Evolutionary conservation across 768 basidiomycete genomes (phyloP).

Genomic region (Naganishia vishniacii): DNA sequence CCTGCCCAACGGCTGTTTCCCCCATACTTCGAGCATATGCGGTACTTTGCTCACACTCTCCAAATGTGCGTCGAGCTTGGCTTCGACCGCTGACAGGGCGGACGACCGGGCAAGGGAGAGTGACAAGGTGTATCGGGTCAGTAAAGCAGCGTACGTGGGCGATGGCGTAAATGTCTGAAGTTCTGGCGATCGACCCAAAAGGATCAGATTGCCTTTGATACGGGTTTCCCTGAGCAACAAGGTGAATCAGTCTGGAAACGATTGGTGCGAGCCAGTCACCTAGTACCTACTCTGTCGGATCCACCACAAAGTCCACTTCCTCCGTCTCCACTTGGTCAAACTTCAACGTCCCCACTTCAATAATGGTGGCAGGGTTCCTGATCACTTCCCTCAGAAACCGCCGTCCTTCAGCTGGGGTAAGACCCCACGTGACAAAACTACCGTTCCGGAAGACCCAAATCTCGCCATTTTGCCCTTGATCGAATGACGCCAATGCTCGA

Average conservation of each 20-base stretch:
- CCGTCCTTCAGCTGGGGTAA: constrained; percentile 67
- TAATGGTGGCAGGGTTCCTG: constrained; percentile 54
- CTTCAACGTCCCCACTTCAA: constrained; percentile 61
- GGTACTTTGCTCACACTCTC: constrained; percentile 76
- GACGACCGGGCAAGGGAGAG: constrained; percentile 87
- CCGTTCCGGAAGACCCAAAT: constrained; percentile 84
- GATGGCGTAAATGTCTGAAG: constrained; percentile 55
- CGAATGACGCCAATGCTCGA: constrained; percentile 30
- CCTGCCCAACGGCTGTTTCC: constrained; percentile 74
- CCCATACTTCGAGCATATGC: constrained; percentile 66
- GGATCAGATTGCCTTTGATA: constrained; percentile 84
- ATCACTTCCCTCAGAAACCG: constrained; percentile 62
- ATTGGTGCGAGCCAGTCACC: neutral
- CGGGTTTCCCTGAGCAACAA: constrained; percentile 62
- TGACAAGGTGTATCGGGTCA: constrained; percentile 85
- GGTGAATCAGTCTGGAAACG: neutral
- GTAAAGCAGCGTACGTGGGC: constrained; percentile 61
- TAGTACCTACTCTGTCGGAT: constrained; percentile 70
- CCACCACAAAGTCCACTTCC: constrained; percentile 86
- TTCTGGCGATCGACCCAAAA: constrained; percentile 66
- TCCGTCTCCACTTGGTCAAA: constrained; percentile 68
- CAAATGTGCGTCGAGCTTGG: constrained; percentile 73
- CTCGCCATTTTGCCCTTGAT: constrained; percentile 57
- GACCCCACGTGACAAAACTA: constrained; percentile 83
- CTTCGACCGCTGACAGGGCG: constrained; percentile 78